Evolutionary conservation across 2,329 filamentous ascomycete genomes (phyloP).

Genomic region (Penicillium aurantiogriseum): DNA sequence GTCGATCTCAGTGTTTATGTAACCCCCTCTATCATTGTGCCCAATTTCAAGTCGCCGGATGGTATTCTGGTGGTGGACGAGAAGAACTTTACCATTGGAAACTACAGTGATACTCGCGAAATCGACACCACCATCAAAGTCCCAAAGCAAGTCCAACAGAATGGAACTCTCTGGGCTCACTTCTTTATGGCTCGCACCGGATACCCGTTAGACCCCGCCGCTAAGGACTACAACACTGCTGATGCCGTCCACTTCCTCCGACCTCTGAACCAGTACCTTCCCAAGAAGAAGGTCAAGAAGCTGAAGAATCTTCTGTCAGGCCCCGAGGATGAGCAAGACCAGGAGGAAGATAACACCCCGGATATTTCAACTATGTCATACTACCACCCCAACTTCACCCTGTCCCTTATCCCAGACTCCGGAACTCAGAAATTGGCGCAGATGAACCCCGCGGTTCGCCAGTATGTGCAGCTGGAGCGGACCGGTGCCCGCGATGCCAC

Average conservation of each 20-base stretch:
- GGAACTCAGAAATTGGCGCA: conserved; percentile 66
- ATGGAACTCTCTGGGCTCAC: conserved; percentile 91
- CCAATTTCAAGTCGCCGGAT: conserved; percentile 60
- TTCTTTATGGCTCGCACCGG: conserved; percentile 83
- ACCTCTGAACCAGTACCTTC: conserved; percentile 83
- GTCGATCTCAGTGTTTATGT: conserved; percentile 85
- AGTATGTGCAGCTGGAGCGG: conserved; percentile 75
- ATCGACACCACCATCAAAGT: conserved; percentile 75
- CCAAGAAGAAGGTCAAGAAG: conserved; percentile 87
- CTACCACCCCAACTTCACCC: conserved; percentile 92
- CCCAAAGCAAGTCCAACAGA: conserved; percentile 77
- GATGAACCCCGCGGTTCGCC: conserved; percentile 70
- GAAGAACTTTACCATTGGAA: conserved; percentile 73
- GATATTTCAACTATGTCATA: conserved; percentile 77
- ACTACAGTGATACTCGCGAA: conserved; percentile 74
- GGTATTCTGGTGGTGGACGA: conserved; percentile 76
- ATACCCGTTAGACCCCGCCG: conserved; percentile 70
- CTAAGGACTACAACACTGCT: conserved; percentile 67
- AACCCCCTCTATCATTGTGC: conserved; percentile 69
- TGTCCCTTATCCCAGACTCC: conserved; percentile 80
- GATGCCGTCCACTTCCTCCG: conserved; percentile 81
- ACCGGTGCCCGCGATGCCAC: conserved; percentile 78
- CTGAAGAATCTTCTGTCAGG: conserved; percentile 75
- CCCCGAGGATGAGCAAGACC: conserved; percentile 50
- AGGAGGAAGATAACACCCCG: conserved; percentile 55